Evolutionary conservation across 208 protist species (phyloP), one percentile per base, ranked within the genome.

Genomic region (Wallacemonas collosoma): DNA sequence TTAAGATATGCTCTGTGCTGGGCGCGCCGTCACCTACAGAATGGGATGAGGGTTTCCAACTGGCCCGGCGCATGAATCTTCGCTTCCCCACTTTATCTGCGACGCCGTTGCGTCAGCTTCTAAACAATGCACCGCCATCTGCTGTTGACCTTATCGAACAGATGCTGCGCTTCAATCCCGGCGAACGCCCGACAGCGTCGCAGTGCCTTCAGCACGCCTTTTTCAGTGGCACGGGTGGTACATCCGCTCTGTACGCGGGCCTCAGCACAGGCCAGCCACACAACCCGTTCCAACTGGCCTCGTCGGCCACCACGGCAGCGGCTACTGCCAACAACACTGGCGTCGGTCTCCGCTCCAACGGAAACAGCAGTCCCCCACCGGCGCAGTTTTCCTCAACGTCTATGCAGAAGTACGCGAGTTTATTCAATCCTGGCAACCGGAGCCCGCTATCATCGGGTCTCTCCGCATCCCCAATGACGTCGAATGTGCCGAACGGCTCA

Each of bases 1-100:
- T 98, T 81, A 99, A 99, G 83, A 99, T 99, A 61, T 98, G 91
- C 75, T 93, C 91, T 2, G 94, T 99, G 12, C 83, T 99, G 7
- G 98, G 98, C 39, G 76, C 89, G 1, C 94, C 94, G 1, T 75
- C 81, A 14, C 83, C 77, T 9, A 78, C 70, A 6, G 85, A 88
- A 68, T 99, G 97, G 96, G 92, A 97, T 41, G 97, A 99, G 53
- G 97, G 97, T 6, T 85, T 96, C 55, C 89, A 95, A 75, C 82
- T 99, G 11, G 87, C 92, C 11, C 85, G 81, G 4, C 79, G 83
- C 36, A 93, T 99, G 78, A 98, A 98, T 66, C 93, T 99, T 72
- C 91, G 93, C n/a, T 98, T 99, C 66, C 98, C 98, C 39, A 88
- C 93, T 8, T 76, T 98, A 8, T 81, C 79, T 11, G 81, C 87